phyloP scores from a whole-genome alignment of 1,139 yeast species.

The Kurtzmaniella quercitrusa region DNA sequence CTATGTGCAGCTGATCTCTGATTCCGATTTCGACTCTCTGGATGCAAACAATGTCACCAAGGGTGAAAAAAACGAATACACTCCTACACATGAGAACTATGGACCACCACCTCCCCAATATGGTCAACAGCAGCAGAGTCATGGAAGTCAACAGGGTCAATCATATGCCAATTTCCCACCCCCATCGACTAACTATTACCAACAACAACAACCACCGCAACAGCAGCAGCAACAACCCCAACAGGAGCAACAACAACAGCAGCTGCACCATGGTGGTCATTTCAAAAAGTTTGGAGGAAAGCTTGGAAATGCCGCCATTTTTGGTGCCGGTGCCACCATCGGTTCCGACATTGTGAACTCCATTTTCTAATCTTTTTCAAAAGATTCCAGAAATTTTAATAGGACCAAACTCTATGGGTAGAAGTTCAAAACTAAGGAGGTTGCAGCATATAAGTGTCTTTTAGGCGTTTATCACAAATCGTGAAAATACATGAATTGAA shows the following conservation, averaged over 20 bases:
- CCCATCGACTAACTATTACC: conserved; percentile 41
- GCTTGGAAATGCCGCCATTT: conserved; percentile 87
- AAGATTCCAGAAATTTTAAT: neutral
- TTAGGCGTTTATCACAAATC: too few species aligned
- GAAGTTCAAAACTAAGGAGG: too few species aligned
- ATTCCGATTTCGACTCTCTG: conserved; percentile 27
- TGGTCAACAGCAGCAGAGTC: conserved; percentile 15
- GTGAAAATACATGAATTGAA: too few species aligned
- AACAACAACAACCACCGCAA: conserved; percentile 27
- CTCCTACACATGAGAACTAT: conserved; percentile 6
- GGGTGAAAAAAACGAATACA: conserved; percentile 19
- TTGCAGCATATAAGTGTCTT: too few species aligned
- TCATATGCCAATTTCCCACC: conserved; percentile 52
- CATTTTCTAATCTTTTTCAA: conserved; percentile 49
- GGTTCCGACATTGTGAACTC: conserved; percentile 86
- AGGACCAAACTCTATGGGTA: too few species aligned
- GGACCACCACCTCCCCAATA: conserved; percentile 16
- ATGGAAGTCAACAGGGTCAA: conserved; percentile 32
- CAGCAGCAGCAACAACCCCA: conserved; percentile 16
- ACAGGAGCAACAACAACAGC: conserved; percentile 18
- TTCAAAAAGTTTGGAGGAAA: conserved; percentile 74
- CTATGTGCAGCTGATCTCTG: conserved; percentile 57
- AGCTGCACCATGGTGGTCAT: conserved; percentile 25
- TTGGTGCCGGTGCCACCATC: conserved; percentile 96
- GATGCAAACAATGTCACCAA: conserved; percentile 9